Percentiles rank a stretch among this genome's conserved stretches.
Conservation (phyloP, 108 stramenopile genomes). For the Skeletonema grethae region DNA sequence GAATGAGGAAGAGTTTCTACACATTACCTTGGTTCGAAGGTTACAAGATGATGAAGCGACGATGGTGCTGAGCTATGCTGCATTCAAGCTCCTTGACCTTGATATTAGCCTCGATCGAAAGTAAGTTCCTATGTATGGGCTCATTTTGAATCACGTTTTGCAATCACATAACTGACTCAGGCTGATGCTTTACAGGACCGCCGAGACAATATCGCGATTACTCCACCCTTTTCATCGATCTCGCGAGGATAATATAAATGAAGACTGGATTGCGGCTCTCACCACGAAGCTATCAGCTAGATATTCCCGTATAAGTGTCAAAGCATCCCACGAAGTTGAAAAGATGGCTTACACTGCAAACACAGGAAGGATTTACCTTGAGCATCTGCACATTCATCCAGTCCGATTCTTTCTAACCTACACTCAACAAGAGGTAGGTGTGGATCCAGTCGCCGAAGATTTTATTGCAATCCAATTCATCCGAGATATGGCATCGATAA, state of each 20-base stretch:
- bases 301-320: constrained; percentile 47
- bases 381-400: constrained; percentile 76
- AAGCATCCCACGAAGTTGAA: constrained; percentile 61
- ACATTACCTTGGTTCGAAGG: constrained; percentile 69
- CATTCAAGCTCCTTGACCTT: constrained; percentile 71
- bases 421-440: constrained; percentile 71
- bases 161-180: too few species aligned
- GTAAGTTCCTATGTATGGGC: constrained; percentile 20
- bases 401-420: constrained; percentile 75
- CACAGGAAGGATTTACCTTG: constrained; percentile 73
- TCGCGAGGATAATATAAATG: constrained; percentile 40
- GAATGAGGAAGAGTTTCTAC: constrained; percentile 65
- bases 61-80: constrained; percentile 74
- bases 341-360: constrained; percentile 62
- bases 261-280: constrained; percentile 40
- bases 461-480: constrained; percentile 77
- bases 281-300: constrained; percentile 57
- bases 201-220: constrained; percentile 70
- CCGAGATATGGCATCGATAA: constrained; percentile 78
- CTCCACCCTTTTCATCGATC: constrained; percentile 55
- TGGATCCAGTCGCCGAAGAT: constrained; percentile 56
- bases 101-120: constrained; percentile 70
- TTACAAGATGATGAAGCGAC: constrained; percentile 61
- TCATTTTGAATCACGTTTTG: too few species aligned
- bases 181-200: constrained; percentile 32